Evolutionary conservation across 345 rosid genomes (phyloP).

Genomic region (Citrus cavaleriei): DNA sequence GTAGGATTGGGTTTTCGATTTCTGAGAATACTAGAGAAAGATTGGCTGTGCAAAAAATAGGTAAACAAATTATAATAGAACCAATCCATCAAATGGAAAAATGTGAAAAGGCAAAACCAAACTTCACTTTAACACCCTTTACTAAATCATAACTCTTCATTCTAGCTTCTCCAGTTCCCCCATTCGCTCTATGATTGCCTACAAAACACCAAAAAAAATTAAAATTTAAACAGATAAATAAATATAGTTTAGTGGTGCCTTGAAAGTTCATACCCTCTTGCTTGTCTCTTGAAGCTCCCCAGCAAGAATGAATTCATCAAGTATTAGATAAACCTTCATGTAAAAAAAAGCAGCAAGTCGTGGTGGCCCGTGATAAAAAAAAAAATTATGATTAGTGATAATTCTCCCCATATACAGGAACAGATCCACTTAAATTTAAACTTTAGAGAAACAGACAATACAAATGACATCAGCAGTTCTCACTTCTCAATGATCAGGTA

Average conservation of each 20-base stretch:
- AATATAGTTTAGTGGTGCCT: not conserved
- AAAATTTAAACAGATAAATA: not conserved
- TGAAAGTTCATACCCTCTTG: constrained; percentile 59
- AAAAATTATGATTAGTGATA: not conserved
- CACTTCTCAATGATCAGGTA: not conserved
- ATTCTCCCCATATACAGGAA: not conserved
- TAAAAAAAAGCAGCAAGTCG: not conserved
- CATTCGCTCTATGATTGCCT: constrained; percentile 95
- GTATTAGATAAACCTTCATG: constrained; percentile 79
- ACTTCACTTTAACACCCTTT: constrained; percentile 8
- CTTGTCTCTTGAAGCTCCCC: constrained; percentile 99
- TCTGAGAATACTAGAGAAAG: constrained; percentile 6
- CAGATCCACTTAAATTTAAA: not conserved
- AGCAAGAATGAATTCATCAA: constrained; percentile 98
- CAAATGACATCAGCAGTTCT: not conserved
- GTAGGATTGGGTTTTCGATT: constrained; percentile 3
- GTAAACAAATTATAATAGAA: constrained; percentile 8
- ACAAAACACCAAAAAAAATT: constrained; percentile 17
- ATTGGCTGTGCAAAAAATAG: constrained; percentile 13
- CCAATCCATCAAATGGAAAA: not conserved
- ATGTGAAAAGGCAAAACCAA: constrained; percentile 3
- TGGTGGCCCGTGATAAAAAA: not conserved
- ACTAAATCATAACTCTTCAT: constrained; percentile 19
- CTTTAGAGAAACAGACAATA: not conserved
- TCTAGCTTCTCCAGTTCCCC: constrained; percentile 94